Percentiles rank a stretch among this genome's conserved stretches.
phyloP scores from a whole-genome alignment of 768 basidiomycete species.

The Trametes cinnabarina region DNA sequence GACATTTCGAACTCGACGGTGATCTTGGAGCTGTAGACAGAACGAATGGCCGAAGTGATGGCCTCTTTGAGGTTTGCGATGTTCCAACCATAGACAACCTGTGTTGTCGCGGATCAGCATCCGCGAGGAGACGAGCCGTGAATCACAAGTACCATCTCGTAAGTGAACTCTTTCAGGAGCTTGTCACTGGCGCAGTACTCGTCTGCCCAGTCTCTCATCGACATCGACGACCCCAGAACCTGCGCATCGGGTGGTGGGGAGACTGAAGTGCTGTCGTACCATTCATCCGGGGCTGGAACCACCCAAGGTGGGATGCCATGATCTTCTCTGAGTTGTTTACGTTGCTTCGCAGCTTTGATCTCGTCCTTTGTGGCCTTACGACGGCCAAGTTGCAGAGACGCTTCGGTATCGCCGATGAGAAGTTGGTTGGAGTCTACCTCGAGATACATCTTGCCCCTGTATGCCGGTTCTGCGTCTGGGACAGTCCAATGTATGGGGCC shows the following conservation, averaged over 20 bases:
- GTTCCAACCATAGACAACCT: conserved; percentile 63
- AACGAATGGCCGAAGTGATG: conserved; percentile 36
- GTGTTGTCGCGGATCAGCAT: conserved; percentile 28
- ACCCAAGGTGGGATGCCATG: conserved; percentile 56
- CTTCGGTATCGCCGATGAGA: neutral
- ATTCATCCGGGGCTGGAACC: conserved; percentile 15
- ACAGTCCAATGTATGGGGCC: conserved; percentile 55
- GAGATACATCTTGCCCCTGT: conserved; percentile 59
- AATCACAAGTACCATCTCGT: conserved; percentile 51
- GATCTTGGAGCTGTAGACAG: conserved; percentile 39
- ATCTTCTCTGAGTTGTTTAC: conserved; percentile 43
- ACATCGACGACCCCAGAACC: conserved; percentile 52
- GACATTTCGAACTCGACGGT: conserved; percentile 49
- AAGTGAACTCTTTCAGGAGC: conserved; percentile 74
- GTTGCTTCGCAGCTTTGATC: conserved; percentile 41
- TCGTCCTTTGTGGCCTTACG: conserved; percentile 44
- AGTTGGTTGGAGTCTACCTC: conserved; percentile 45
- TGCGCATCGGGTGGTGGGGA: conserved; percentile 14
- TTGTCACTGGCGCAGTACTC: conserved; percentile 74
- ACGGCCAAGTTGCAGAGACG: conserved; percentile 11
- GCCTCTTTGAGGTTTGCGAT: conserved; percentile 40
- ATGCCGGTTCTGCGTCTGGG: conserved; percentile 60
- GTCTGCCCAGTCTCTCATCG: conserved; percentile 77
- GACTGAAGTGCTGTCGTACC: neutral
- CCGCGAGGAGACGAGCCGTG: neutral